Base-by-base conservation (phyloP, 2,329 filamentous ascomycete genomes). In the Fusarium nisikadoi region DNA sequence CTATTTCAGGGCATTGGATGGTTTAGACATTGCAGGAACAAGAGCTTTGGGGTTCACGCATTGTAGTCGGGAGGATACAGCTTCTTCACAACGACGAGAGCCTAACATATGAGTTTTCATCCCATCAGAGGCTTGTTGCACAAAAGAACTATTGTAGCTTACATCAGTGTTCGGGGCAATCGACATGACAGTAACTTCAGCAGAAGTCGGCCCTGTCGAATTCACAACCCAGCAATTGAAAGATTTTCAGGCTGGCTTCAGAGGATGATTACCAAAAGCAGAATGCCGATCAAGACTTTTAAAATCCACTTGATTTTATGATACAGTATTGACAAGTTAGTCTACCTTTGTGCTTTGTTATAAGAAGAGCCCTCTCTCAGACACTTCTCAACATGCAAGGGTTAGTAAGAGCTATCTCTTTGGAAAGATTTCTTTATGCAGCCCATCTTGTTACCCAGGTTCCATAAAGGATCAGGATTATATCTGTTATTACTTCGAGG, bases 201-300 rank as follows among this genome's bases (percentile, higher is more conserved):
- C 11, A 49, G n/a, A 2, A 19, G 29, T 11, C 4, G 2, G 2
- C 8, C 1, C 4, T 2, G 11, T 10, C 16, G n/a, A 2, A 23
- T 33, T 33, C 29, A 12, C 19, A n/a, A 8, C 11, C 11, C 29
- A 14, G 16, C 1, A 19, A 25, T 14, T 14, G 8, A 19, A 35
- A 14, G n/a, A 50, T 50, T 3, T 14, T 8, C 11, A 35, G 29
- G 17, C 4, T 50, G 5, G 3, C 6, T 50, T 8, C 12, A 19
- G 4, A 25, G 0, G 16, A 23, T 8, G 5, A 10, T 14, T 23
- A 5, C 16, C 16, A 0, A 19, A 27, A 23, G 9, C 8, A 49
- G 4, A 33, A 23, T 2, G 6, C 9, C 2, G 0, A 9, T 23
- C 3, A 5, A 2, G 0, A 14, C 29, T 23, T 19, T 2, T 10